Evolutionary conservation across 1,284 basidiomycete genomes (phyloP).

Genomic region (Papiliotrema laurentii): DNA sequence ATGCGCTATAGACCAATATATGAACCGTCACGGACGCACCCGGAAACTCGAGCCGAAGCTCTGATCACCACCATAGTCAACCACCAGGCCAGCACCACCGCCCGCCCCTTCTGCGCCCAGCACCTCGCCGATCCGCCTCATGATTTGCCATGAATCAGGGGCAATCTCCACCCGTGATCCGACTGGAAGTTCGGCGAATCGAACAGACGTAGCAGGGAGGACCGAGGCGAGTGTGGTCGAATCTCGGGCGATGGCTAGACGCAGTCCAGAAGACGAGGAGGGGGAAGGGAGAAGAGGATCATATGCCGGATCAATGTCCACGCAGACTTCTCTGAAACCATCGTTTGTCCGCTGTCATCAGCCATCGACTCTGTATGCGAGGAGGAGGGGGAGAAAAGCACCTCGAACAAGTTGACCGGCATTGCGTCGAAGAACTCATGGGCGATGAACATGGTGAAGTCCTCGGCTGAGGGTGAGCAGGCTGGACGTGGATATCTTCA

Average conservation of each 20-base stretch:
- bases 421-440: constrained; percentile 99
- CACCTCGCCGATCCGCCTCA: constrained; percentile 62
- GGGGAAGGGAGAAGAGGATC: constrained; percentile 15
- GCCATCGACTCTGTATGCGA: neutral
- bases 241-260: constrained; percentile 62
- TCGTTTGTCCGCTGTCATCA: constrained; percentile 61
- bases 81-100: constrained; percentile 73
- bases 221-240: constrained; percentile 64
- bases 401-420: constrained; percentile 86
- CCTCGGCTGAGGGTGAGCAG: constrained; percentile 40
- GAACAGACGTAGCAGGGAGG: constrained; percentile 63
- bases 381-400: constrained; percentile 31
- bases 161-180: constrained; percentile 76
- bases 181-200: constrained; percentile 62
- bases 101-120: constrained; percentile 41
- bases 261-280: constrained; percentile 51
- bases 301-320: constrained; percentile 53
- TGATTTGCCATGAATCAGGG: constrained; percentile 63
- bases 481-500: neutral
- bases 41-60: constrained; percentile 73
- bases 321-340: constrained; percentile 84
- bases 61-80: constrained; percentile 84
- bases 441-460: constrained; percentile 82
- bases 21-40: constrained; percentile 51
- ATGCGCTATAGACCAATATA: neutral